Evolutionary conservation across 1,284 basidiomycete genomes (phyloP), one percentile per base, ranked within the genome.

Genomic region (Rugosomyces carneus): DNA sequence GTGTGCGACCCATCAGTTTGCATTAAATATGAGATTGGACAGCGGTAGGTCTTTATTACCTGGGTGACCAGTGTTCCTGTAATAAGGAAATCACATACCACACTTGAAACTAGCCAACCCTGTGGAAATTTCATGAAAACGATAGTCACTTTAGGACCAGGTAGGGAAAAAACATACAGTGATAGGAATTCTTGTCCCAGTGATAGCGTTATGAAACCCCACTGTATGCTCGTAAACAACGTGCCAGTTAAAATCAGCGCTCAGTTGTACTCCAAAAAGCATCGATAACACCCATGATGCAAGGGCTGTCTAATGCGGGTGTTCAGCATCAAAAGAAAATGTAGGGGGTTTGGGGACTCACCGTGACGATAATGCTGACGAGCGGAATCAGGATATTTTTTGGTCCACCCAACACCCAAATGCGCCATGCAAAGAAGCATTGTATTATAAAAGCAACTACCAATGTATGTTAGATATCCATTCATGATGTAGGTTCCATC

Each of bases 401-500:
- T 2, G 16, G 26, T 2, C 31, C 34, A 8, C 40, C 40, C 3
- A 42, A 31, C 2, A 23, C 13, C 40, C 29, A 42, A 21, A 42
- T 42, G 10, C 40, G 40, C 29, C 40, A 42, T n/a, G 34, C 40
- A 21, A 41, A 41, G 16, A 41, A 41, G 9, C 27, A 41, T 15
- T 41, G 40, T 5, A 41, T 29, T 13, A 41, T 15, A 18, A 32
- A 31, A n/a, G 40, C 8, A n/a, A 41, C 40, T 41, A 10, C 24
- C 24, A n/a, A n/a, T n/a, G n/a, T n/a, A n/a, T n/a, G n/a, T n/a
- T n/a, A n/a, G n/a, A n/a, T n/a, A n/a, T n/a, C n/a, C n/a, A n/a
- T n/a, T n/a, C n/a, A n/a, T n/a, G n/a, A n/a, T n/a, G n/a, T n/a
- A n/a, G 6, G 6, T 8, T 10, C 3, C 29, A 8, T 8, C n/a